Evolutionary conservation across 768 basidiomycete genomes (phyloP).

Genomic region (Krasilnikovozyma curviuscula): DNA sequence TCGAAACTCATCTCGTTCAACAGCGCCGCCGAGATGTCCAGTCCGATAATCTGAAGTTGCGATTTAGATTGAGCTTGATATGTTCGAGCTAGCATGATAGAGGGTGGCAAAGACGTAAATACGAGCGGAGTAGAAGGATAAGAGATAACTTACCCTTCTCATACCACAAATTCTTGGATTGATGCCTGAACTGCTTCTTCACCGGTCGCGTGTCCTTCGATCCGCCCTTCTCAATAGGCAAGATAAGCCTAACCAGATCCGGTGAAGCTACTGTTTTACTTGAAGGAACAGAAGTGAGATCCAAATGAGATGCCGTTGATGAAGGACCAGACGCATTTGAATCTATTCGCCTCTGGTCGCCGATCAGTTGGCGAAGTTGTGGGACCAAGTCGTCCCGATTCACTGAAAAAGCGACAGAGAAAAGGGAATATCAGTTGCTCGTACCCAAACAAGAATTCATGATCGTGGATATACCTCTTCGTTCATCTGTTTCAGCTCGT

Average conservation of each 20-base stretch:
- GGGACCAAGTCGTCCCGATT: constrained; percentile 5
- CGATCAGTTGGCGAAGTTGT: constrained; percentile 7
- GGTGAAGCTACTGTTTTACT: background rate
- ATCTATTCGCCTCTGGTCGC: constrained; percentile 10
- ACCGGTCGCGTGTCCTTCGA: background rate
- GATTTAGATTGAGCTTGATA: background rate
- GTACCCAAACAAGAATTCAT: background rate
- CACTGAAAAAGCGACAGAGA: background rate
- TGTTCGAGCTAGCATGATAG: constrained; percentile 1
- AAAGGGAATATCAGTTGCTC: background rate
- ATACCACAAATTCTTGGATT: background rate
- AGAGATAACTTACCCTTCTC: background rate
- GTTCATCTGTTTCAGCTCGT: too few species aligned
- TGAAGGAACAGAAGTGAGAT: background rate
- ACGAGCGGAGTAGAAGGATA: background rate
- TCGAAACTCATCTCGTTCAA: constrained; percentile 6
- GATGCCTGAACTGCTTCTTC: background rate
- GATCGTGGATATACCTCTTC: constrained; percentile 1
- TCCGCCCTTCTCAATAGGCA: constrained; percentile 5
- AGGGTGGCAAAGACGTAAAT: too few species aligned
- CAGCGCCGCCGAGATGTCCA: background rate
- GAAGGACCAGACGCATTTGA: background rate
- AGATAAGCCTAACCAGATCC: constrained; percentile 5
- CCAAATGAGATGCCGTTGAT: background rate
- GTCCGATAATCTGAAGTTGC: background rate